Conservation (phyloP, 805 yeast species). For the Metschnikowia santaceciliae region DNA sequence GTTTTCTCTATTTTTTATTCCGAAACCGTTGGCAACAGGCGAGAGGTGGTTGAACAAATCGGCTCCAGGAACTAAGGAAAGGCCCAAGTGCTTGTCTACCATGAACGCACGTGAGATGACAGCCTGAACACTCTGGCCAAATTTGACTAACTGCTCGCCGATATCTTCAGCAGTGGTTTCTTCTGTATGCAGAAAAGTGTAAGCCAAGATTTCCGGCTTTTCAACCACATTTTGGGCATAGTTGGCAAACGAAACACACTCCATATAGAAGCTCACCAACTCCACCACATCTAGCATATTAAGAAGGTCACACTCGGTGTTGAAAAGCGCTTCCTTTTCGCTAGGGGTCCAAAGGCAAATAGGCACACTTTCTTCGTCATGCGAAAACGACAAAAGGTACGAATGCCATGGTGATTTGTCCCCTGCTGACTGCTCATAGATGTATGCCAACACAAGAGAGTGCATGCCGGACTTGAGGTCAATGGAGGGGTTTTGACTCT, state of each 20-base stretch:
- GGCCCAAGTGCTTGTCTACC: constrained; percentile 69
- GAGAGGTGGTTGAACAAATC: constrained; percentile 77
- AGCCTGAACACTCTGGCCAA: constrained; percentile 56
- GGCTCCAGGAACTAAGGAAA: constrained; percentile 85
- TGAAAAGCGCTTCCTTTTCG: constrained; percentile 46
- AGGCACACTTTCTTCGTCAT: constrained; percentile 41
- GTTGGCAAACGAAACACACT: constrained; percentile 41
- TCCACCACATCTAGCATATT: constrained; percentile 55
- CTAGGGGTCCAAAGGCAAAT: constrained; percentile 61
- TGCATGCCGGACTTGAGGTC: constrained; percentile 51
- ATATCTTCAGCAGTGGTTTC: constrained; percentile 2
- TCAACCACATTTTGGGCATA: constrained; percentile 22
- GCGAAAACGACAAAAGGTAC: constrained; percentile 55
- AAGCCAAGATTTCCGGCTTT: constrained; percentile 36
- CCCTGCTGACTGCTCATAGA: constrained; percentile 63
- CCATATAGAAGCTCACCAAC: constrained; percentile 35
- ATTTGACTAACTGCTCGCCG: constrained; percentile 33
- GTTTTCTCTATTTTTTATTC: constrained; percentile 39
- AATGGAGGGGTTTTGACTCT: constrained; percentile 23
- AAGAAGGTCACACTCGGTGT: constrained; percentile 59
- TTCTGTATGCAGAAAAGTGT: background rate
- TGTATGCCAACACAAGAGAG: constrained; percentile 61
- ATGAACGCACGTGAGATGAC: constrained; percentile 78
- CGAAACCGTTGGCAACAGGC: constrained; percentile 23
- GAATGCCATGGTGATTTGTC: constrained; percentile 76